Base-by-base conservation (phyloP, 1,139 yeast species). In the Pichia sp. region DNA sequence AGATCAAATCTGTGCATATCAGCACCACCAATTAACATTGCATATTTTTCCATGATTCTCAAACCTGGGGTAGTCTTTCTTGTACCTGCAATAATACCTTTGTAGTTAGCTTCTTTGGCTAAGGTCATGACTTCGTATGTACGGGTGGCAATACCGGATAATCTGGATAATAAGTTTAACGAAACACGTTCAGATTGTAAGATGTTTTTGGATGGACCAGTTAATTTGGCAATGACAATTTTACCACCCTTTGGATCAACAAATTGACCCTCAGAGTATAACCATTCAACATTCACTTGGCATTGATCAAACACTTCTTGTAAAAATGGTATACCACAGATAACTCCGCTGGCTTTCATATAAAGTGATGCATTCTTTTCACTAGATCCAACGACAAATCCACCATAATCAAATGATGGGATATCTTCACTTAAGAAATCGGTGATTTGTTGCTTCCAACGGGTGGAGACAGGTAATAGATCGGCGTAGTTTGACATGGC, bases 21-120 rank as follows among this genome's bases (percentile, higher is more conserved):
- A 48, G 89, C 88, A 9, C 97, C 97, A 22, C 97, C 98, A 12
- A 91, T 95, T 35, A 89, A 70, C 98, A 91, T 91, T 34, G 96
- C 85, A 67, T 91, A 91, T 65, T 91, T 91, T 62, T 93, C 98
- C 48, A 91, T 70, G 38, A 82, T 73, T 59, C 98, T 78, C 55
- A 91, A 76, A 0, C 98, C 98, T 0, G 98, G 98, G 0, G 98
- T 91, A n/a, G 97, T 91, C 67, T 91, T 91, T 61, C 98, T 79
- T 1, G 98, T 91, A n/a, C 98, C 98, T 0, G 98, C 97, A 63
- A 91, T 88, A 32, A 84, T 74, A 0, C 97, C 98, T 3, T 70
- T 71, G 64, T 83, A 91, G 0, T 96, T 95, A n/a, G 78, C 70
- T 38, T 77, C 69, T 51, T 81, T 77, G 0, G 96, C 96, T 49